Evolutionary conservation across 352 stramenopile genomes (phyloP).

Genomic region (Phytophthora vignae): DNA sequence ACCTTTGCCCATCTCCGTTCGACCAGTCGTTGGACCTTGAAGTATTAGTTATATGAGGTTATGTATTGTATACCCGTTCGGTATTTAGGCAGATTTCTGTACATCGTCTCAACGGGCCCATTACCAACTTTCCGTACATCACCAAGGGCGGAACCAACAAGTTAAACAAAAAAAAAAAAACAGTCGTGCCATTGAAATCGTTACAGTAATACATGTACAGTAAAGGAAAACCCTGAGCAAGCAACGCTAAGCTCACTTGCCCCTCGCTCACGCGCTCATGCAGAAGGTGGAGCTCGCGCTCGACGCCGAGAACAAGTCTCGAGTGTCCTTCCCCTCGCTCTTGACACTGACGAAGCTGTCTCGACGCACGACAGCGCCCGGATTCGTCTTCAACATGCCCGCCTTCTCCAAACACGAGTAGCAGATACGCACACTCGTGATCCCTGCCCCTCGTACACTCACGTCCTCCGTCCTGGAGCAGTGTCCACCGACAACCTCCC

Average conservation of each 20-base stretch:
- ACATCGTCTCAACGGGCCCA: slow-evolving; percentile 11
- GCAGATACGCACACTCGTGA: slow-evolving; percentile 48
- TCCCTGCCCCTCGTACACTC: slow-evolving; percentile 45
- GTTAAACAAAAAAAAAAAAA: neutral
- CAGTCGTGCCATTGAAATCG: neutral
- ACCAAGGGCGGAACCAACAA: neutral
- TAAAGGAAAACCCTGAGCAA: neutral
- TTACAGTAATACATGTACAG: neutral
- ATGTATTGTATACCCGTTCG: too few relatives aligned
- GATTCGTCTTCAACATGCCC: slow-evolving; percentile 29
- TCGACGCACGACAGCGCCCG: slow-evolving; percentile 19
- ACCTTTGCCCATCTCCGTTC: too few relatives aligned
- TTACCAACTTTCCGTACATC: neutral
- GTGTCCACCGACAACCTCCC: slow-evolving; percentile 32
- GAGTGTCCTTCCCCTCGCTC: slow-evolving; percentile 28
- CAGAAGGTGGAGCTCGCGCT: slow-evolving; percentile 4
- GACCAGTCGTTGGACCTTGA: too few relatives aligned
- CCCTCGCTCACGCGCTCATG: slow-evolving; percentile 4
- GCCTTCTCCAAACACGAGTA: slow-evolving; percentile 23
- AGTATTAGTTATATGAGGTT: too few relatives aligned
- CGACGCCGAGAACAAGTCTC: slow-evolving; percentile 33
- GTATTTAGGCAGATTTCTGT: too few relatives aligned
- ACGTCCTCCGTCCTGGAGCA: slow-evolving; percentile 44
- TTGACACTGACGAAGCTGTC: slow-evolving; percentile 31
- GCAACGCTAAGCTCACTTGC: neutral